These are phyloP conservation scores for Trapa incisa DNA, from an alignment of 345 rosid genomes.

Conservation along the genomic window DNA sequence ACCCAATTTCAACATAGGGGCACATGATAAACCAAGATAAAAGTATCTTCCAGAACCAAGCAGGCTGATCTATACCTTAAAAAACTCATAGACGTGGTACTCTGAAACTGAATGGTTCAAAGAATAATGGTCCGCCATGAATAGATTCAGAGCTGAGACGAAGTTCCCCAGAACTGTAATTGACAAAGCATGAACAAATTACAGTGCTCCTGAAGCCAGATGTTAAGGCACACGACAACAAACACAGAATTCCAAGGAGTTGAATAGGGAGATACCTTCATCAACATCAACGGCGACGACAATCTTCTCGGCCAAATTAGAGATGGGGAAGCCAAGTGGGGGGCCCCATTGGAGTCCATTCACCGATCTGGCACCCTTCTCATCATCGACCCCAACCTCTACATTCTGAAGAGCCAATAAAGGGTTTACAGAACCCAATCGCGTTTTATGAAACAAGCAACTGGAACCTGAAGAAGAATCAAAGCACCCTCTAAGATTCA, in stretches of 20 bases:
- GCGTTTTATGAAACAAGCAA: conserved; percentile 17
- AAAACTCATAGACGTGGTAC: conserved; percentile 91
- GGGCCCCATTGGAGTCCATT: conserved; percentile 37
- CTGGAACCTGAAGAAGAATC: conserved; percentile 5
- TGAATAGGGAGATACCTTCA: conserved; percentile 42
- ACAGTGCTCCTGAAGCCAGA: background rate
- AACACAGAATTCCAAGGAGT: background rate
- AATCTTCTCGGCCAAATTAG: conserved; percentile 30
- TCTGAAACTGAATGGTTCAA: conserved; percentile 66
- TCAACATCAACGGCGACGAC: conserved; percentile 93
- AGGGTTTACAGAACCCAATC: conserved; percentile 29
- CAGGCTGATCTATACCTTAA: conserved; percentile 41
- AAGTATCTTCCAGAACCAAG: background rate
- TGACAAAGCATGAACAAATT: conserved; percentile 7
- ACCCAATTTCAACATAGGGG: background rate
- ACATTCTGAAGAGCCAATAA: conserved; percentile 25
- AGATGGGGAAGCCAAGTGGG: conserved; percentile 28
- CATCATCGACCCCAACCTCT: conserved; percentile 32
- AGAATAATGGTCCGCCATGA: conserved; percentile 78
- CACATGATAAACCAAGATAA: background rate
- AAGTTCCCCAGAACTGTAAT: conserved; percentile 84
- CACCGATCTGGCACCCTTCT: conserved; percentile 21
- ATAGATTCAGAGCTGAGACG: conserved; percentile 83
- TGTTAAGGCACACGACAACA: background rate
- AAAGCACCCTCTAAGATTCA: conserved; percentile 13